Conservation (phyloP, 371 early-diverging fungal genomes). For the Massospora cicadina region DNA sequence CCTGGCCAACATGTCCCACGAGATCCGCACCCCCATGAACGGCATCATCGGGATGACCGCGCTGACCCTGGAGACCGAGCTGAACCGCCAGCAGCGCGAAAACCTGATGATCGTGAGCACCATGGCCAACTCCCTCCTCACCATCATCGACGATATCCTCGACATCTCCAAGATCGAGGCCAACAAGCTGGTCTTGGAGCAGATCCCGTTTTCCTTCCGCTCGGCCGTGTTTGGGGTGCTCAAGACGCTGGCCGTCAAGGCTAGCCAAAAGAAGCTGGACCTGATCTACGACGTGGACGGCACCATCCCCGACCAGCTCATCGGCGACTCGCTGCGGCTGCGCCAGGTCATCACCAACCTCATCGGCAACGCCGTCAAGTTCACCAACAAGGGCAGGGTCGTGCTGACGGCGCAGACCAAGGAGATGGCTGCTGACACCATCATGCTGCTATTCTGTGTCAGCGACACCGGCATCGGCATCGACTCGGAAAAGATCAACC, state of each 20-base stretch:
- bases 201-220: conserved; percentile 18
- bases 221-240: conserved; percentile 12
- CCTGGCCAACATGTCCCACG: conserved; percentile 11
- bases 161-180: conserved; percentile 61
- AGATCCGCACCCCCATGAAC: conserved; percentile 34
- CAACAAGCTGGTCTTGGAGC: conserved; percentile 25
- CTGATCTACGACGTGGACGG: conserved; percentile 16
- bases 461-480: conserved; percentile 48
- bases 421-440: neutral
- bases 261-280: conserved; percentile 13
- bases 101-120: conserved; percentile 48
- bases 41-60: conserved; percentile 62
- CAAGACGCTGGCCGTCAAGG: conserved; percentile 9
- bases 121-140: conserved; percentile 42
- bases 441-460: conserved; percentile 36
- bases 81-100: conserved; percentile 55
- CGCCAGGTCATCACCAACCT: conserved; percentile 30
- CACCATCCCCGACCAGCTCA: conserved; percentile 18
- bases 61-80: conserved; percentile 39
- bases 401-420: conserved; percentile 11
- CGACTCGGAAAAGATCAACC: conserved; percentile 28
- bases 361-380: conserved; percentile 46
- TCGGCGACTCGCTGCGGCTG: conserved; percentile 28
- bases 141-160: conserved; percentile 60
- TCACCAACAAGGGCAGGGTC: conserved; percentile 34